phyloP scores from a whole-genome alignment of 495 filamentous ascomycete genomes.

The Tuber indicum region DNA sequence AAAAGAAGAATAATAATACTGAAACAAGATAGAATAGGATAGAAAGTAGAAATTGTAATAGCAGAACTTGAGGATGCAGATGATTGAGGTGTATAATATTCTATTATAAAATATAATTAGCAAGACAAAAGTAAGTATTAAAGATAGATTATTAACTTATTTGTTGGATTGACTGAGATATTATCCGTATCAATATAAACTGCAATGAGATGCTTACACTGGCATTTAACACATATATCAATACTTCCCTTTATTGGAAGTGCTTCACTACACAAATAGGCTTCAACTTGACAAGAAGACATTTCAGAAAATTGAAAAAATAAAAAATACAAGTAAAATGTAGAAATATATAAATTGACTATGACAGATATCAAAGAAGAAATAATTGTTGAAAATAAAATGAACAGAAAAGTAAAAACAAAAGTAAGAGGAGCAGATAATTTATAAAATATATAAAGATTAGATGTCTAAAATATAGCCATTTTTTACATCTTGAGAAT shows the following conservation, averaged over 20 bases:
- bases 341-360: no score
- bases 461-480: no score
- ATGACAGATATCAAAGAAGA: no score
- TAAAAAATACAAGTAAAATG: no score
- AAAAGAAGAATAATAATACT: neutral
- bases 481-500: no score
- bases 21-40: neutral
- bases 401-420: no score
- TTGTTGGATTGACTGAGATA: neutral
- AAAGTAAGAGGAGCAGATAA: no score
- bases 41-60: neutral
- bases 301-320: neutral
- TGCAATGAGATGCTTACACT: neutral
- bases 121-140: no score
- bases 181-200: neutral
- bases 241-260: neutral
- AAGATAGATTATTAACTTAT: neutral
- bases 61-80: neutral
- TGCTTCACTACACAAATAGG: neutral
- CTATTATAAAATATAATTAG: no score
- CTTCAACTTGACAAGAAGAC: neutral
- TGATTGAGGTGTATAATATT: neutral
- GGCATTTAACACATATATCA: neutral
- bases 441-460: no score
- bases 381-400: no score